Base-by-base conservation (phyloP, 2,329 filamentous ascomycete species). In the Monosporascus sp. region DNA sequence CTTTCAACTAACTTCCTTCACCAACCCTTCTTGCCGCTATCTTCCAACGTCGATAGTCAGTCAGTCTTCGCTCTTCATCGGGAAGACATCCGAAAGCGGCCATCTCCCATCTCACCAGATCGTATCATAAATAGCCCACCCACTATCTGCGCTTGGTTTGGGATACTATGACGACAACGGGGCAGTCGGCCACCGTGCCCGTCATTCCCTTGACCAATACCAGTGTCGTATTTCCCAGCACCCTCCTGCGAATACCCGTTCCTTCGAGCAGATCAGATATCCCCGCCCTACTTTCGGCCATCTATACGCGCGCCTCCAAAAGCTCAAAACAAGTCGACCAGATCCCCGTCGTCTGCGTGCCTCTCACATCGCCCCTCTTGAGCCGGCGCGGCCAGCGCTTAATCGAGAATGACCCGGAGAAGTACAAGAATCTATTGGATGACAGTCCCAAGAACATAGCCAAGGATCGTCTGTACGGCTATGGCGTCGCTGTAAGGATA, bases 291-390 rank as follows among this genome's bases (percentile, higher is more conserved):
- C 84, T 99, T 53, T 89, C 91, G 20, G 86, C 87, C 62, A 83
- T 96, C 55, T 93, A 96, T 72, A 88, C 88, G 64, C 85, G 86
- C 61, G 86, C 88, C 37, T 81, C 83, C 41, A 86, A 85, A 63
- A 82, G 86, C 60, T 81, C 84, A 27, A 81, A 84, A 60, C 77
- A 81, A 58, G 78, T 86, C 65, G 81, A 85, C 60, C 77, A 78
- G 60, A 84, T 96, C 61, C 86, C 89, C 8, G 86, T 97, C 60
- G 91, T 88, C 51, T 97, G 93, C 70, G 85, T 97, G 52, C 94
- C 94, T 20, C 78, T 97, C 55, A 86, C 79, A 58, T 94, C 90
- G 49, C 86, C 87, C 4, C 80, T 86, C 24, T 78, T 96, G 26
- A 86, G 85, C 54, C 78, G 80, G 27, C 85, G 90, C 65, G 91